Conservation (phyloP, 1,284 basidiomycete species). For the Trichosporon inkin region DNA sequence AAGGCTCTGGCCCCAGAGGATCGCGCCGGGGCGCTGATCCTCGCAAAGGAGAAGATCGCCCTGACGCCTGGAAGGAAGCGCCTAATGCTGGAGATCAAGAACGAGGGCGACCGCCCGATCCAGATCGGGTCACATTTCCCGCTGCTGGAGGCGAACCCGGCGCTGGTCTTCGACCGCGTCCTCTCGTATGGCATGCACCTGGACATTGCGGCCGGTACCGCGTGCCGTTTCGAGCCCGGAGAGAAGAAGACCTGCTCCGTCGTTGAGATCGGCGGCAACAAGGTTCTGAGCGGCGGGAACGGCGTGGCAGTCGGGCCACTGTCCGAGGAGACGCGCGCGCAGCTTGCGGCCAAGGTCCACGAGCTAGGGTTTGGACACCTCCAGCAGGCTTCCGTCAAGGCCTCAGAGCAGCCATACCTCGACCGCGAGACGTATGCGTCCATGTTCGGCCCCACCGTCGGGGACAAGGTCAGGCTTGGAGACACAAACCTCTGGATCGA, state of each 20-base stretch:
- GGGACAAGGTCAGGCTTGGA: constrained; percentile 81
- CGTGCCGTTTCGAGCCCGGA: constrained; percentile 94
- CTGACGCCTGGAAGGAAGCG: constrained; percentile 71
- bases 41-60: constrained; percentile 62
- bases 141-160: constrained; percentile 83
- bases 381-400: constrained; percentile 35
- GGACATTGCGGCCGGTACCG: constrained; percentile 86
- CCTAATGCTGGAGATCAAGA: constrained; percentile 72
- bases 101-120: constrained; percentile 89
- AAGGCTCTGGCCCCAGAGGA: constrained; percentile 58
- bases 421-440: constrained; percentile 62
- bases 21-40: constrained; percentile 70
- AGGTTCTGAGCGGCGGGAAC: constrained; percentile 76
- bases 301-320: constrained; percentile 61
- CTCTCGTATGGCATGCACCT: constrained; percentile 74
- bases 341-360: constrained; percentile 19
- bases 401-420: constrained; percentile 35
- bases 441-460: constrained; percentile 92
- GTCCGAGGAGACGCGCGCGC: constrained; percentile 29
- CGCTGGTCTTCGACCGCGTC: constrained; percentile 75
- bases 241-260: constrained; percentile 79
- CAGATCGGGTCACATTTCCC: constrained; percentile 94
- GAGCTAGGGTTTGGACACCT: constrained; percentile 44
- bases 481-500: constrained; percentile 91
- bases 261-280: constrained; percentile 70